Percentiles rank a stretch among this genome's conserved stretches.
These are phyloP conservation scores for Fraxinus velutina DNA, from an alignment of 305 asterid genomes.

Conservation along the genomic window DNA sequence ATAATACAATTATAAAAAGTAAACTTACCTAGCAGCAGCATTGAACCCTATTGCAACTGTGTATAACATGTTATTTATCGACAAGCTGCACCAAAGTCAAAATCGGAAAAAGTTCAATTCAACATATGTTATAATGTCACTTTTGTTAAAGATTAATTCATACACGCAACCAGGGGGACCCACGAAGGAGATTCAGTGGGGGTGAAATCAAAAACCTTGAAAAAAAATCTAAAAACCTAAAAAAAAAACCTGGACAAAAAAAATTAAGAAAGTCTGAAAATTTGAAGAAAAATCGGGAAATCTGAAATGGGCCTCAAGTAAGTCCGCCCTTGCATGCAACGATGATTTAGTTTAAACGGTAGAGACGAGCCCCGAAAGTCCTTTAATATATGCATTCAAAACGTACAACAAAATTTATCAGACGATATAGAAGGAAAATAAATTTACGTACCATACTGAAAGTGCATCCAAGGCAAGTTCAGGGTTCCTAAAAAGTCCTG, in stretches of 20 bases:
- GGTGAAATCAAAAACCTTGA: too few relatives aligned
- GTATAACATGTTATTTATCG: constrained; percentile 53
- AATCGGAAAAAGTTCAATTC: neutral
- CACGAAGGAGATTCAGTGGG: too few relatives aligned
- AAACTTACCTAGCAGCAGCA: constrained; percentile 72
- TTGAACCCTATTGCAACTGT: constrained; percentile 75
- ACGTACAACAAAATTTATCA: neutral
- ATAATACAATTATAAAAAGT: neutral
- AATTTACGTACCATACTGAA: constrained; percentile 29
- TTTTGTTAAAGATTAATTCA: neutral
- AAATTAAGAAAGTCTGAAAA: too few relatives aligned
- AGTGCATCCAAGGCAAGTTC: constrained; percentile 38
- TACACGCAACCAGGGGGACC: too few relatives aligned
- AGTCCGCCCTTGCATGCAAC: neutral
- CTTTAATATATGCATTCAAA: neutral
- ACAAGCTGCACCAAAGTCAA: constrained; percentile 44
- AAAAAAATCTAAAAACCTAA: too few relatives aligned
- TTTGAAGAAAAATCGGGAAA: too few relatives aligned
- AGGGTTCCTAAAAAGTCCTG: constrained; percentile 40
- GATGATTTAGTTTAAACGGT: neutral
- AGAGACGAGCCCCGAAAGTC: neutral
- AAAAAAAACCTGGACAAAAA: too few relatives aligned
- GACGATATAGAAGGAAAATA: neutral
- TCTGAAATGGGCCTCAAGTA: too few relatives aligned
- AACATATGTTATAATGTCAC: neutral